A percentile compares a stretch with the other conserved stretches of the same genome.
Evolutionary conservation across 345 rosid genomes (phyloP).

Genomic region (Erucastrum elatum): DNA sequence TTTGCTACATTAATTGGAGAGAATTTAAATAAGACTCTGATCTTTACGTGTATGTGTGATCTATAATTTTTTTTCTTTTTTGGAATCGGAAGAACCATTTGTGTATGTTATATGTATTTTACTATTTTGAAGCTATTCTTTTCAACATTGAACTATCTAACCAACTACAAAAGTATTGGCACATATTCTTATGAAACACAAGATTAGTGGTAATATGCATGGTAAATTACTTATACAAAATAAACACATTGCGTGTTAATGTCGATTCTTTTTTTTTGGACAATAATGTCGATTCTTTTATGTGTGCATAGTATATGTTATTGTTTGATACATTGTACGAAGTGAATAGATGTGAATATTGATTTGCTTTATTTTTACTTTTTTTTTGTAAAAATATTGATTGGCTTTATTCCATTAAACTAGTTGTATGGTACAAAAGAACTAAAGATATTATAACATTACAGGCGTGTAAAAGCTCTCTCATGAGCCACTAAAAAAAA

Average conservation of each 20-base stretch:
- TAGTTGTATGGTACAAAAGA: slow-evolving; percentile 30
- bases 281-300: not conserved
- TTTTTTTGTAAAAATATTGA: not conserved
- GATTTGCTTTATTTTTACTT: slow-evolving; percentile 20
- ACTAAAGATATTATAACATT: slow-evolving; percentile 15
- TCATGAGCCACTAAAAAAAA: slow-evolving; percentile 29
- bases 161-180: not conserved
- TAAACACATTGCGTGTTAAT: too few species aligned
- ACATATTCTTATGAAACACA: not conserved
- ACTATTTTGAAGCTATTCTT: not conserved
- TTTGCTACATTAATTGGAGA: slow-evolving; percentile 14
- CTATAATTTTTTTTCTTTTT: not conserved
- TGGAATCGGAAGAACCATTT: not conserved
- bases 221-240: not conserved
- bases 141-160: not conserved
- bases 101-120: not conserved
- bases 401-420: slow-evolving; percentile 22
- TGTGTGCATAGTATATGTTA: not conserved
- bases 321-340: not conserved
- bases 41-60: not conserved
- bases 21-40: not conserved
- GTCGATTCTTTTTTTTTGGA: not conserved
- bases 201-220: not conserved
- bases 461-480: slow-evolving; percentile 35
- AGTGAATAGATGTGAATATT: not conserved